Evolutionary conservation across 176 grass and related monocot genomes (phyloP), one percentile per base, ranked within the genome.

Genomic region (Olyra latifolia): DNA sequence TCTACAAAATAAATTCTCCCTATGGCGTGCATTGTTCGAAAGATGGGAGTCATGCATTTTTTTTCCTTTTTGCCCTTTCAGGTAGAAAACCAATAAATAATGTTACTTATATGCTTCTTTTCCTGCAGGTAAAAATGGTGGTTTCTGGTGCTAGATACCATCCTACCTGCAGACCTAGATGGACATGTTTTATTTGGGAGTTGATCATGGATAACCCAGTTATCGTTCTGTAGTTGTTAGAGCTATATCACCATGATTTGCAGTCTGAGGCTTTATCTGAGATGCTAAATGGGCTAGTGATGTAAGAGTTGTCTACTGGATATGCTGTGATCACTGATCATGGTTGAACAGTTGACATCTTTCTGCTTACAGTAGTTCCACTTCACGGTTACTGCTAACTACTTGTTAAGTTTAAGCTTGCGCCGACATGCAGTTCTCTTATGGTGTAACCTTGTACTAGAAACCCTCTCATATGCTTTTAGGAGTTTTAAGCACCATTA

Each of bases 161-260:
- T 68, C 52, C 54, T 69, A 8, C 20, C 13, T 10, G 38, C 13
- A 5, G 44, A 25, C 27, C 39, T 72, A 35, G 66, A 71, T 40
- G 75, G 69, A 17, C 50, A 27, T 62, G 30, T 62, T 75, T 10
- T 16, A 42, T 45, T 74, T 7, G 44, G 71, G n/a, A 40, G 59
- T 78, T 57, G 46, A 20, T 35, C 40, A 10, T 56, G 13, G 77
- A 56, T 63, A 80, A 40, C 39, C 54, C 48, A 63, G 57, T 89
- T 10, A 72, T 56, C 39, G 8, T 75, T 84, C 55, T 23, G 58
- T 38, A 76, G 66, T 80, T 6, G 19, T 71, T 79, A 76, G 82
- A 80, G 70, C 59, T 63, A 50, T 80, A 68, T 53, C 60, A 61
- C 50, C 76, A 69, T 84, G 87, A 75, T 89, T 75, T 70, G 10